phyloP scores from a whole-genome alignment of 495 filamentous ascomycete genomes.

The Lasiosphaeria hispida region DNA sequence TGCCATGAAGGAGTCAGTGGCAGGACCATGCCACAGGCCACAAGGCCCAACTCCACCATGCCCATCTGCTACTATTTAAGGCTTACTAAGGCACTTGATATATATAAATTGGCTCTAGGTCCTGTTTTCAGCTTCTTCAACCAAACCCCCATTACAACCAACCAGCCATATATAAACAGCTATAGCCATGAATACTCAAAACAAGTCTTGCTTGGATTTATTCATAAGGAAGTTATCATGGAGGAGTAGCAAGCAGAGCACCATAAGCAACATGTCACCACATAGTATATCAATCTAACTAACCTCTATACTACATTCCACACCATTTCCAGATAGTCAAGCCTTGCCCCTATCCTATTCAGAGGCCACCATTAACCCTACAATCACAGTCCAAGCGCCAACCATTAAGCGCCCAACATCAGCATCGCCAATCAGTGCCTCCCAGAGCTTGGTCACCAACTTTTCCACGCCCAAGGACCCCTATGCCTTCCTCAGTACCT shows the following conservation, averaged over 20 bases:
- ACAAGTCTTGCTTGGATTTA: slow-evolving; percentile 20
- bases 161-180: too few species aligned
- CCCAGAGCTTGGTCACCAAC: slow-evolving; percentile 19
- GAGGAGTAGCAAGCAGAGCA: slow-evolving; percentile 11
- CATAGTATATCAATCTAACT: too few species aligned
- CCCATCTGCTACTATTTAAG: too few species aligned
- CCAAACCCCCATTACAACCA: too few species aligned
- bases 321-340: slow-evolving; percentile 11
- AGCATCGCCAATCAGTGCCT: slow-evolving; percentile 20
- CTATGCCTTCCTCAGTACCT: slow-evolving; percentile 76
- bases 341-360: slow-evolving; percentile 20
- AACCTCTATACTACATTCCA: too few species aligned
- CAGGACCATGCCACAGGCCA: too few species aligned
- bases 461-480: slow-evolving; percentile 53
- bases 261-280: slow-evolving; percentile 7
- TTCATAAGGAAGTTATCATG: slow-evolving; percentile 22
- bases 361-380: slow-evolving; percentile 16
- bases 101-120: too few species aligned
- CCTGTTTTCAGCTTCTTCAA: too few species aligned
- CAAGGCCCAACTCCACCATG: too few species aligned
- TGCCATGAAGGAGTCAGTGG: too few species aligned
- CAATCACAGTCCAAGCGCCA: slow-evolving; percentile 15
- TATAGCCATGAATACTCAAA: slow-evolving; percentile 10
- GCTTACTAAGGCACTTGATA: too few species aligned
- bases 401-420: slow-evolving; percentile 13